Conservation (phyloP, 2,329 filamentous ascomycete genomes). For the Gremmenia infestans region DNA sequence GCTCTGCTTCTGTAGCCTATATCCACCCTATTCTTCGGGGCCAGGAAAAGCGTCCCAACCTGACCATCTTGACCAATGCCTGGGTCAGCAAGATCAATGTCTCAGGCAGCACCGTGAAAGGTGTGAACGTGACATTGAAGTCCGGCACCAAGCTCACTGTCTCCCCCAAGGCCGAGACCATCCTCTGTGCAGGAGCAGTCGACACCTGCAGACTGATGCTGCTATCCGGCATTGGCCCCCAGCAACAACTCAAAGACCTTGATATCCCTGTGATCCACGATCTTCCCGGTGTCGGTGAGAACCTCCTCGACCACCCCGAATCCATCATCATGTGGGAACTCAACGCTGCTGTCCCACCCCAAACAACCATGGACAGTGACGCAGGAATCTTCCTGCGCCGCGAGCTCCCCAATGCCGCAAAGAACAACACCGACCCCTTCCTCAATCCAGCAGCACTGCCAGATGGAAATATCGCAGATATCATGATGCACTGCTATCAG, state of each 20-base stretch:
- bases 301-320: slow-evolving; percentile 34
- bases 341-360: slow-evolving; percentile 35
- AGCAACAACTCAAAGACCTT: slow-evolving; percentile 28
- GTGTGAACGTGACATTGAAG: slow-evolving; percentile 61
- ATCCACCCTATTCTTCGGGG: slow-evolving; percentile 86
- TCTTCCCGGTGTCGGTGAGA: slow-evolving; percentile 33
- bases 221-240: slow-evolving; percentile 35
- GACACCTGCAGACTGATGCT: slow-evolving; percentile 36
- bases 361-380: slow-evolving; percentile 47
- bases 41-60: slow-evolving; percentile 75
- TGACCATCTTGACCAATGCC: slow-evolving; percentile 81
- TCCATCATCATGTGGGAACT: slow-evolving; percentile 47
- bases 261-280: slow-evolving; percentile 30
- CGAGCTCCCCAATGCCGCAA: slow-evolving; percentile 60
- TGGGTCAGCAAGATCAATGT: slow-evolving; percentile 83
- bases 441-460: slow-evolving; percentile 36
- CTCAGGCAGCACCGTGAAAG: slow-evolving; percentile 62
- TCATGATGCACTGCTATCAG: slow-evolving; percentile 98
- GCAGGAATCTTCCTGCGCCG: slow-evolving; percentile 67
- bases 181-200: slow-evolving; percentile 36
- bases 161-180: slow-evolving; percentile 66
- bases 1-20: slow-evolving; percentile 85
- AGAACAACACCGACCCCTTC: slow-evolving; percentile 40
- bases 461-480: slow-evolving; percentile 73
- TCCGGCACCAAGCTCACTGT: slow-evolving; percentile 51